phyloP scores from a whole-genome alignment of 148 eudicot species.

The Camellia lanceoleosa region DNA sequence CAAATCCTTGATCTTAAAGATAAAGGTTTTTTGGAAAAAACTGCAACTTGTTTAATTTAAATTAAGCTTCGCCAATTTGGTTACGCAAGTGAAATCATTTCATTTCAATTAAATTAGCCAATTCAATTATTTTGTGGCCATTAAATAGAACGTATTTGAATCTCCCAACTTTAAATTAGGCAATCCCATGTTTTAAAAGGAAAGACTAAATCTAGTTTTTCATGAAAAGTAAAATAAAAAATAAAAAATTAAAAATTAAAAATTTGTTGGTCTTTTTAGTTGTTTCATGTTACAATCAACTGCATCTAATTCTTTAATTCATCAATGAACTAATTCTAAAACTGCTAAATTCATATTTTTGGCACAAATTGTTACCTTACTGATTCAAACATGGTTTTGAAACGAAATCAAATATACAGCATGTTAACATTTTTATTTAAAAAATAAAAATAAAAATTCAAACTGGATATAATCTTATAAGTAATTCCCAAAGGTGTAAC shows the following conservation, averaged over 20 bases:
- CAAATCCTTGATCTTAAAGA: neutral
- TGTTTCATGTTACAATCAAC: too few relatives aligned
- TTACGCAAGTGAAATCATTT: neutral
- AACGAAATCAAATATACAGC: too few relatives aligned
- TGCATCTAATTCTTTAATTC: neutral
- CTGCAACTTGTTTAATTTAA: neutral
- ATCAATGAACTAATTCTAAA: neutral
- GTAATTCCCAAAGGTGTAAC: neutral
- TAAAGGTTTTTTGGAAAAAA: neutral
- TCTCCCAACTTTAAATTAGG: neutral
- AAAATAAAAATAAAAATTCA: neutral
- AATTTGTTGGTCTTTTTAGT: neutral
- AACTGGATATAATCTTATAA: neutral
- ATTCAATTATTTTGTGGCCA: neutral
- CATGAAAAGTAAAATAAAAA: neutral
- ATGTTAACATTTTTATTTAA: neutral
- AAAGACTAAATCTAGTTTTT: too few relatives aligned
- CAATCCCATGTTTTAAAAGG: neutral
- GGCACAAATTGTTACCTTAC: neutral
- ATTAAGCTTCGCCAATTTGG: neutral
- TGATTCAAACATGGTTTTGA: neutral
- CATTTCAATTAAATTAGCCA: neutral
- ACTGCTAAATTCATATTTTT: too few relatives aligned
- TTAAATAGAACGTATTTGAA: neutral
- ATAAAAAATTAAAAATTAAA: neutral